phyloP scores from a whole-genome alignment of 2,329 filamentous ascomycete genomes.

The Aspergillus awamori region DNA sequence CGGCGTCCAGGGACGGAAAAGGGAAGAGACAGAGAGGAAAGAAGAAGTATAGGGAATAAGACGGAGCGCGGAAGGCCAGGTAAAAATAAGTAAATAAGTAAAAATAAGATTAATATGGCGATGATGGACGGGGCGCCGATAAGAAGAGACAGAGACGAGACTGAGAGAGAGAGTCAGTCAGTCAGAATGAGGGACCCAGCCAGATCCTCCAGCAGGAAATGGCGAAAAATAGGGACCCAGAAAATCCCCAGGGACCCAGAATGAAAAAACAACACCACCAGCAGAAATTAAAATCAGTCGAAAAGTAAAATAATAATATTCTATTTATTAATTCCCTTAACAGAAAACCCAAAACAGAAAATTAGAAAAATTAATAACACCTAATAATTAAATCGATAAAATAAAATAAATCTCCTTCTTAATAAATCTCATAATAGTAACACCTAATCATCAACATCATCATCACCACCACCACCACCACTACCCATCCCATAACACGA shows the following conservation, averaged over 20 bases:
- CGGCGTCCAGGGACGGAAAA: background rate
- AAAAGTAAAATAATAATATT: too few relatives aligned
- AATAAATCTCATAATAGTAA: conserved; percentile 11
- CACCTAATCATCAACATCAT: conserved; percentile 2
- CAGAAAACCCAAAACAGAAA: too few relatives aligned
- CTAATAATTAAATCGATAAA: background rate
- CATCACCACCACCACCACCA: background rate
- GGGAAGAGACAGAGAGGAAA: conserved; percentile 8
- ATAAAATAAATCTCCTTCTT: conserved; percentile 3
- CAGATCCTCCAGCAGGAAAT: background rate
- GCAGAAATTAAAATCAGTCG: too few relatives aligned
- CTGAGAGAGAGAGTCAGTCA: conserved; percentile 38
- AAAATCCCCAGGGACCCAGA: conserved; percentile 14
- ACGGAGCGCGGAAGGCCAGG: conserved; percentile 14
- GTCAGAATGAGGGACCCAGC: background rate
- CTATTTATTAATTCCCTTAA: too few relatives aligned
- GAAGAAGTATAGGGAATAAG: conserved; percentile 10
- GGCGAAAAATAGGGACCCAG: conserved; percentile 23
- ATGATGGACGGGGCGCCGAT: conserved; percentile 19
- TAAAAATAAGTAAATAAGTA: conserved; percentile 11
- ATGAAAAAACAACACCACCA: conserved; percentile 8
- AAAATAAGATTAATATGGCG: conserved; percentile 8
- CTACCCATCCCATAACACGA: background rate
- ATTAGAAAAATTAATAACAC: too few relatives aligned
- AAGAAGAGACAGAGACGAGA: conserved; percentile 30